phyloP scores from a whole-genome alignment of 2,329 filamentous ascomycete genomes.

The Penicillium sp. region DNA sequence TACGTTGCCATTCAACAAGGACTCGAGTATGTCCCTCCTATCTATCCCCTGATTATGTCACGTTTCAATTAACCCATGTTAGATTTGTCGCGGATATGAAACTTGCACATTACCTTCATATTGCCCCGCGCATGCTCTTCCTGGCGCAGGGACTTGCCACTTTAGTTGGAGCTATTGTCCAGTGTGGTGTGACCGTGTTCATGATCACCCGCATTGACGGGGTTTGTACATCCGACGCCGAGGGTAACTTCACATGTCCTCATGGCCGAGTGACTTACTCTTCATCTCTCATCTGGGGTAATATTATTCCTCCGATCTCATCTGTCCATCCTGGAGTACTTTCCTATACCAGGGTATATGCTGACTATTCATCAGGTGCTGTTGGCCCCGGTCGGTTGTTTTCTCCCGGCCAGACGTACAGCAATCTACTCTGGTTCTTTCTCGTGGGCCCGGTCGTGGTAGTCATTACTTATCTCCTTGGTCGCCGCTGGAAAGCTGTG shows the following conservation, averaged over 20 bases:
- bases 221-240: constrained; percentile 56
- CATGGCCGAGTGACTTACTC: constrained; percentile 64
- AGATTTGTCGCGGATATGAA: constrained; percentile 68
- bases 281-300: constrained; percentile 69
- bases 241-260: constrained; percentile 61
- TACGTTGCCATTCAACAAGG: constrained; percentile 68
- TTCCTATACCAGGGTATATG: not conserved
- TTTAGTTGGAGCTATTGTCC: constrained; percentile 50
- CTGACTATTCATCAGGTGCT: constrained; percentile 38
- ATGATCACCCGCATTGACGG: constrained; percentile 48
- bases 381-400: constrained; percentile 71
- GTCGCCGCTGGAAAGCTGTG: constrained; percentile 60
- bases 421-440: constrained; percentile 69
- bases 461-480: constrained; percentile 59
- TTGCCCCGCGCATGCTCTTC: constrained; percentile 53
- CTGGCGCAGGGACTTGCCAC: constrained; percentile 53
- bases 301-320: not conserved
- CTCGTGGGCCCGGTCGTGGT: constrained; percentile 65
- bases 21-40: constrained; percentile 38
- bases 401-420: constrained; percentile 61
- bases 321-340: too few relatives aligned
- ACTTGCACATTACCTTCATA: constrained; percentile 53
- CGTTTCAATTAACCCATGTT: not conserved
- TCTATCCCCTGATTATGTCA: not conserved
- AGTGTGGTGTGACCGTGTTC: constrained; percentile 53